Evolutionary conservation across 306 rosid genomes (phyloP), one percentile per base, ranked within the genome.

Genomic region (Malus orientalis): DNA sequence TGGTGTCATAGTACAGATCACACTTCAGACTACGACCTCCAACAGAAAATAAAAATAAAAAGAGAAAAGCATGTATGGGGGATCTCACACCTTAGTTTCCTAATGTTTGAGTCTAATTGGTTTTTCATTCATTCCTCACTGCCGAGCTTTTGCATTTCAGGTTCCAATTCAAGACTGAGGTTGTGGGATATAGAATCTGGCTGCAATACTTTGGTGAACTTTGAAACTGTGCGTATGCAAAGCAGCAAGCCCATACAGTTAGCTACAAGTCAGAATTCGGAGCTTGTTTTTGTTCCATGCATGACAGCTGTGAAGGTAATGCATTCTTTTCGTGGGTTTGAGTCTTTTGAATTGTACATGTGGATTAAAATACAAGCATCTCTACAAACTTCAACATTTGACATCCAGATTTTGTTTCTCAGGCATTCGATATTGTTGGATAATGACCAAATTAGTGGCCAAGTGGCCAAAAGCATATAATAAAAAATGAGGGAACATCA

Each of bases 401-500:
- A 77, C 67, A 67, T 70, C 58, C 59, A 44, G 80, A 71, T 85
- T 69, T 89, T 66, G 81, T 5, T 89, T 62, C 81, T 11, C 49
- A 95, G 97, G 96, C 88, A 62, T 92, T 95, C 77, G 83, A 95
- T n/a, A n/a, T n/a, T n/a, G n/a, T n/a, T n/a, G n/a, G n/a, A n/a
- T n/a, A n/a, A n/a, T n/a, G n/a, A n/a, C n/a, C n/a, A n/a, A n/a
- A n/a, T n/a, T n/a, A n/a, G n/a, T n/a, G n/a, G n/a, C n/a, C n/a
- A n/a, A n/a, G n/a, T n/a, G n/a, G n/a, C n/a, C n/a, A n/a, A n/a
- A n/a, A n/a, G n/a, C n/a, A n/a, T n/a, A n/a, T n/a, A n/a, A n/a
- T n/a, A n/a, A n/a, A n/a, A n/a, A n/a, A n/a, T n/a, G n/a, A n/a
- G n/a, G n/a, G n/a, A n/a, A n/a, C n/a, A n/a, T n/a, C n/a, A n/a